Conservation (phyloP, 345 rosid species). For the Pugionium dolabratum region DNA sequence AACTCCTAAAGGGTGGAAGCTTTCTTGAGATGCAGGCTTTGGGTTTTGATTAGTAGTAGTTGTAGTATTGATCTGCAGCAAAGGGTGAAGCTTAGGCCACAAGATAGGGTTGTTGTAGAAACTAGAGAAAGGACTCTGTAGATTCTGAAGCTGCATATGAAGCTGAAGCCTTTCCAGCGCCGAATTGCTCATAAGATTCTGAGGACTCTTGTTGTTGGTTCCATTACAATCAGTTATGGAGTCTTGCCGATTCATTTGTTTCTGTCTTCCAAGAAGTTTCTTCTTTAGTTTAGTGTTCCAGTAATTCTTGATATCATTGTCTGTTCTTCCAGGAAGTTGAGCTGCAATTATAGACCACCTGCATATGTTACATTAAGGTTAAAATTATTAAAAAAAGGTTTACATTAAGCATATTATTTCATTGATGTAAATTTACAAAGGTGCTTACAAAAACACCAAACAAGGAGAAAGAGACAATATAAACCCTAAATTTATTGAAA, state of each 20-base stretch:
- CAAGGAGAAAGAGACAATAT: slow-evolving; percentile 39
- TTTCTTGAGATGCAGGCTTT: slow-evolving; percentile 36
- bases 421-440: slow-evolving; percentile 8
- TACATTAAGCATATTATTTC: not conserved
- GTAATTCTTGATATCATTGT: slow-evolving; percentile 91
- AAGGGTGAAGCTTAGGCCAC: slow-evolving; percentile 80
- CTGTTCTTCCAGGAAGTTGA: slow-evolving; percentile 95
- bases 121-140: slow-evolving; percentile 58
- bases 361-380: slow-evolving; percentile 19
- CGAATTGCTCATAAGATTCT: slow-evolving; percentile 65
- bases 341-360: slow-evolving; percentile 99
- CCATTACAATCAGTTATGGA: slow-evolving; percentile 32
- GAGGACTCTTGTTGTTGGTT: slow-evolving; percentile 43
- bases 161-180: slow-evolving; percentile 90
- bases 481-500: slow-evolving; percentile 37
- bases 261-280: slow-evolving; percentile 80
- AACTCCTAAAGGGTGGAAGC: slow-evolving; percentile 24
- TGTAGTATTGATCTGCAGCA: slow-evolving; percentile 30
- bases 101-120: slow-evolving; percentile 62
- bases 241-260: slow-evolving; percentile 53
- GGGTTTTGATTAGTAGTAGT: slow-evolving; percentile 21
- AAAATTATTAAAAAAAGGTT: not conserved
- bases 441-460: slow-evolving; percentile 28
- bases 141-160: slow-evolving; percentile 85
- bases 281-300: slow-evolving; percentile 98